A percentile compares a stretch with the other conserved stretches of the same genome.
phyloP scores from a whole-genome alignment of 2,329 filamentous ascomycete genomes.

The Claviceps digitariae region DNA sequence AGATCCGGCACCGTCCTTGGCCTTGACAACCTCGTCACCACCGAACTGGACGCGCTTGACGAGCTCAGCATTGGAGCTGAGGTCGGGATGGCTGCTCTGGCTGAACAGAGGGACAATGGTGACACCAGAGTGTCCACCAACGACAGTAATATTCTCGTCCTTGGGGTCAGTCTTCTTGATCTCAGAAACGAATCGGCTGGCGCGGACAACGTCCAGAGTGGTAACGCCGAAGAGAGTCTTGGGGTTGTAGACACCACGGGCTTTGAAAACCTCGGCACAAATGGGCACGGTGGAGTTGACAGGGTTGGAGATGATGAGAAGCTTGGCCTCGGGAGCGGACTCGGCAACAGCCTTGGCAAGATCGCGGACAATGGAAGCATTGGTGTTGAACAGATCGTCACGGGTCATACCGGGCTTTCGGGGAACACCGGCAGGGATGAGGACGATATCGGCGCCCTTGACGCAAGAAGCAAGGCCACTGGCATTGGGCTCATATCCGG shows the following conservation, averaged over 20 bases:
- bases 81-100: constrained; percentile 77
- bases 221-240: constrained; percentile 99
- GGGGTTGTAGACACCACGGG: constrained; percentile 91
- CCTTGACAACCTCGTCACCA: constrained; percentile 97
- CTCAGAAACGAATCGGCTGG: constrained; percentile 94
- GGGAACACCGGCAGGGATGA: constrained; percentile 96
- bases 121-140: constrained; percentile 94
- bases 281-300: constrained; percentile 99
- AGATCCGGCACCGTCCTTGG: constrained; percentile 94
- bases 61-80: constrained; percentile 65
- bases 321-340: constrained; percentile 78
- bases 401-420: constrained; percentile 99
- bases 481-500: constrained; percentile 69
- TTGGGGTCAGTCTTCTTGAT: constrained; percentile 81
- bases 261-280: constrained; percentile 93
- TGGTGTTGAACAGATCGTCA: constrained; percentile 99
- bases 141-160: constrained; percentile 87
- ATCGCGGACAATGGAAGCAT: constrained; percentile 97
- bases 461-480: constrained; percentile 66
- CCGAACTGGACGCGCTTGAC: constrained; percentile 96
- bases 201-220: constrained; percentile 96
- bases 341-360: constrained; percentile 90
- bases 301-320: constrained; percentile 97
- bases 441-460: constrained; percentile 80
- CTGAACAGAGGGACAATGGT: constrained; percentile 97